Base-by-base conservation (phyloP, 164 flowering plant species). In the Euptelea pleiosperma region DNA sequence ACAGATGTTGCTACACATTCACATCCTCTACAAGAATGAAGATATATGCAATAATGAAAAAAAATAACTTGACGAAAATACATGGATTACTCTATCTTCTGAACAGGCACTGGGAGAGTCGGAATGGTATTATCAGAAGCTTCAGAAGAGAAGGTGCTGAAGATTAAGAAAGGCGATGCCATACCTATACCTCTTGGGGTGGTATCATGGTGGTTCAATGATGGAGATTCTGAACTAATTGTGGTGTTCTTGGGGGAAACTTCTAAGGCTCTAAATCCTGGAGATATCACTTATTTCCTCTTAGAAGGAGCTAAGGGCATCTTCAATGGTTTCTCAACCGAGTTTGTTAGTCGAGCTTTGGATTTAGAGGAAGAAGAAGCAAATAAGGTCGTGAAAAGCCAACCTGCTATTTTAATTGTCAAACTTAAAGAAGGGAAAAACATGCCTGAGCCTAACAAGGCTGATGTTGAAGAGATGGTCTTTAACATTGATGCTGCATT, bases 141-240 rank as follows among this genome's bases (percentile, higher is more conserved):
- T 7, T 18, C 29, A 15, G 81, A 83, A 43, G 96, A 87, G 65
- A 82, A 77, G 64, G 81, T 83, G 11, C 29, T 84, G 6, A 55
- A 71, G 7, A 69, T 87, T 18, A 81, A 82, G 78, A 73, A 75
- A 66, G 94, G 94, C 9, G 91, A 87, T 63, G 76, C 80, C 11
- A 61, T 85, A n/a, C 82, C 87, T 21, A 68, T 87, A n/a, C 87
- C 83, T n/a, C 76, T 79, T 48, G 89, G 87, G 2, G 76, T 64
- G 0, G 76, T 78, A 0, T 73, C 84, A 2, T 87, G 91, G 91
- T 87, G 86, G 84, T 85, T 69, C 77, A 85, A 85, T 77, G 77
- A 79, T n/a, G 82, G 77, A 34, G 83, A 79, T 62, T 60, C 79
- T 19, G 83, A 80, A 16, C 66, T 87, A 1, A 76, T 55, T 15